phyloP scores from a whole-genome alignment of 495 filamentous ascomycete genomes.

The Lindgomyces ingoldianus region DNA sequence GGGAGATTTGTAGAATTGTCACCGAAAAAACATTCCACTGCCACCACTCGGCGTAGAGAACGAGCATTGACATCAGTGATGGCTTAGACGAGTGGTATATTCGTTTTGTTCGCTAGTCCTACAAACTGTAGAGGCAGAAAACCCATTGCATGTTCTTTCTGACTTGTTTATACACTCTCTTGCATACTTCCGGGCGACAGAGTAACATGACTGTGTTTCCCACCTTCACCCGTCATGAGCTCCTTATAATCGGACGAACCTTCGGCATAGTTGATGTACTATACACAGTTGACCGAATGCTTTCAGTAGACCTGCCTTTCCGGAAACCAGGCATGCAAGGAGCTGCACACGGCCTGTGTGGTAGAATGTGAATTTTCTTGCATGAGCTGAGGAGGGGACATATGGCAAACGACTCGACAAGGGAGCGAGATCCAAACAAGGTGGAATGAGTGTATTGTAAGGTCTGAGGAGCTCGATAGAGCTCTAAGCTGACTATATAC shows the following conservation, averaged over 20 bases:
- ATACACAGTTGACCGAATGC: constrained; percentile 58
- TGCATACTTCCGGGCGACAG: not conserved
- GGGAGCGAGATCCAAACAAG: too few relatives aligned
- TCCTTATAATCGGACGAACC: constrained; percentile 48
- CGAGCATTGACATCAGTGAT: not conserved
- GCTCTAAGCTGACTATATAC: too few relatives aligned
- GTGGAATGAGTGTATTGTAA: too few relatives aligned
- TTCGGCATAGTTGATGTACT: constrained; percentile 54
- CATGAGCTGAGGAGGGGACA: too few relatives aligned
- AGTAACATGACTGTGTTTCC: constrained; percentile 49
- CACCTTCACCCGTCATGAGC: constrained; percentile 55
- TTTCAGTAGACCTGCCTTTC: constrained; percentile 46
- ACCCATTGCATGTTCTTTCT: not conserved
- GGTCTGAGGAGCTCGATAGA: too few relatives aligned
- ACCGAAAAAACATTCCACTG: not conserved
- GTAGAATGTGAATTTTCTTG: constrained; percentile 5
- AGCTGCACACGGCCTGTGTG: constrained; percentile 48
- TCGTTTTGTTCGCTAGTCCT: not conserved
- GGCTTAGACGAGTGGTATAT: not conserved
- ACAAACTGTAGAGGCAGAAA: not conserved
- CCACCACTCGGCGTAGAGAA: not conserved
- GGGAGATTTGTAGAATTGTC: constrained; percentile 59
- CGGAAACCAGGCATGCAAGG: constrained; percentile 48
- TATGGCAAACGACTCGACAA: too few relatives aligned
- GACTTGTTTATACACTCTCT: not conserved